Conservation (phyloP, 306 rosid species). For the Rosa chinensis region DNA sequence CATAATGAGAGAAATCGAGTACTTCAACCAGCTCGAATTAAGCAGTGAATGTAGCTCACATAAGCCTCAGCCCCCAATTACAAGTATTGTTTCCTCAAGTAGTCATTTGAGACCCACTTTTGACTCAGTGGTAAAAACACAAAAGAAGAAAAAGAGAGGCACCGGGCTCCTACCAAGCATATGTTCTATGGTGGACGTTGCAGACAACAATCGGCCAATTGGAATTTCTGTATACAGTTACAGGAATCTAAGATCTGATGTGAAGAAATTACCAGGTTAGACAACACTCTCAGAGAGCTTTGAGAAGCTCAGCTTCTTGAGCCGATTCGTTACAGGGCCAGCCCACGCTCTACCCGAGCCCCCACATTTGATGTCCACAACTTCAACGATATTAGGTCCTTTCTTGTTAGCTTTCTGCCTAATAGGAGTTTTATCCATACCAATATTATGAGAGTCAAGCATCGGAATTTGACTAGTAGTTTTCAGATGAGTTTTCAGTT, state of each 20-base stretch:
- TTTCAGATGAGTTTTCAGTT: slow-evolving; percentile 48
- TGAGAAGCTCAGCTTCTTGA: slow-evolving; percentile 81
- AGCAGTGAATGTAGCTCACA: slow-evolving; percentile 31
- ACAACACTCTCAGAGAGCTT: slow-evolving; percentile 74
- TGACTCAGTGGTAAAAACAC: slow-evolving; percentile 38
- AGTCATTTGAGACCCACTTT: slow-evolving; percentile 36
- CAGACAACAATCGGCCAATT: slow-evolving; percentile 45
- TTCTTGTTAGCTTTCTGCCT: slow-evolving; percentile 63
- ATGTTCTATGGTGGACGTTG: slow-evolving; percentile 64
- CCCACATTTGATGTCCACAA: slow-evolving; percentile 84
- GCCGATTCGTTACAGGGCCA: slow-evolving; percentile 64
- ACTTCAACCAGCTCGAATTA: slow-evolving; percentile 46
- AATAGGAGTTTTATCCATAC: slow-evolving; percentile 43
- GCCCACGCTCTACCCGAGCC: slow-evolving; percentile 74
- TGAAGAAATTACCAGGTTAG: slow-evolving; percentile 53
- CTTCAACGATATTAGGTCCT: slow-evolving; percentile 61
- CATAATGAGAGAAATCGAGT: slow-evolving; percentile 64
- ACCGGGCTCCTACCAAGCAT: slow-evolving; percentile 57
- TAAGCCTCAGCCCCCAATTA: slow-evolving; percentile 37
- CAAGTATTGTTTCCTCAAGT: slow-evolving; percentile 38
- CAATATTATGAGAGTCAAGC: slow-evolving; percentile 51
- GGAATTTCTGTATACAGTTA: slow-evolving; percentile 52
- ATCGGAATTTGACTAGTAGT: slow-evolving; percentile 65
- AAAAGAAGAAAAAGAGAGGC: slow-evolving; percentile 56
- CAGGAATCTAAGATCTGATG: slow-evolving; percentile 62